Base-by-base conservation (phyloP, 2,329 filamentous ascomycete genomes). In the Cladosporium cucumerinum region DNA sequence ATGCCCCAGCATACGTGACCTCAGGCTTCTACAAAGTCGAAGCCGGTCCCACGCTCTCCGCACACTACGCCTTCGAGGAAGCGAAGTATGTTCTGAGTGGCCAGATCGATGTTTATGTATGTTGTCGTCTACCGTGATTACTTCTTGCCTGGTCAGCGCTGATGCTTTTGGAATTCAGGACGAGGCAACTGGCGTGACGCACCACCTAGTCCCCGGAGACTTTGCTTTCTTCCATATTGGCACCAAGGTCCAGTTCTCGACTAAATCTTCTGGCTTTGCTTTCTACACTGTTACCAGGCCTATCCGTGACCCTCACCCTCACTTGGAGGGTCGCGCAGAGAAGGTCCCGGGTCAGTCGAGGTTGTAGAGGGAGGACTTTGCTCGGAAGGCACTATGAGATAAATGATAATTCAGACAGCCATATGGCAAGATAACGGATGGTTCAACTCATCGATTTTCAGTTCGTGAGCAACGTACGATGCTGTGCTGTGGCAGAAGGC, bases 151-250 rank as follows among this genome's bases (percentile, higher is more conserved):
- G 23, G 10, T 6, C 7, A 5, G 46, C 23, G 25, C 46, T 61
- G 28, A 52, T 32, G 11, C 2, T 30, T n/a, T n/a, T 16, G n/a
- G 18, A 2, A 11, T 18, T 10, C 21, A 62, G 60, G 68, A 70
- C 10, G 68, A 69, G 16, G 68, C 67, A 3, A 70, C 68, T 11
- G 68, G 68, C 12, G 51, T 69, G 18, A 68, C 67, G 5, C 68
- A 70, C 39, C 68, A 69, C 28, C 34, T 70, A 16, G 68, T 70
- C 2, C 51, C 66, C 5, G 68, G 67, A 30, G 68, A 70, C 32
- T 70, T 67, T 49, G 68, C 68, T 25, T 70, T 70, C 68, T 70
- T 70, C 57, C 66, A 67, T 28, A 63, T 70, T 32, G 67, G 66
- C 11, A 61, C 57, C 12, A 70, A 69, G 49, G 68, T 69, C 12